phyloP scores from a whole-genome alignment of 1,284 basidiomycete genomes.

The Cronartium quercuum region DNA sequence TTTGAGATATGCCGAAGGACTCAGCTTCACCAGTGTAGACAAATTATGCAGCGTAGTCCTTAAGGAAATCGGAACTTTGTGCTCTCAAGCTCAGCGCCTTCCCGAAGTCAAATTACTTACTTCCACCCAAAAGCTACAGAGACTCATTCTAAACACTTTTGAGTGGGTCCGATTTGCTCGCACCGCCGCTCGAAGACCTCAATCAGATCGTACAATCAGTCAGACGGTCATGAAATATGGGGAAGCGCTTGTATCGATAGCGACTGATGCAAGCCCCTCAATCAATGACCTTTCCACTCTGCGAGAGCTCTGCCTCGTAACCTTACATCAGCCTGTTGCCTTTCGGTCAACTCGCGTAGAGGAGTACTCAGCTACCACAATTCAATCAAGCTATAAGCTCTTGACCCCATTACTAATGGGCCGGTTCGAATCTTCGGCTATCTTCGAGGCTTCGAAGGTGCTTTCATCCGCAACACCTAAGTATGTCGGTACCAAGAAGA shows the following conservation, averaged over 20 bases:
- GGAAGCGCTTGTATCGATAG: neutral
- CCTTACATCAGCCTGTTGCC: neutral
- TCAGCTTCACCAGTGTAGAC: conserved; percentile 19
- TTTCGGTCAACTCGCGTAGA: neutral
- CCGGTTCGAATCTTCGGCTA: conserved; percentile 12
- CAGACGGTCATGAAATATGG: conserved; percentile 14
- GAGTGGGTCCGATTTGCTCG: neutral
- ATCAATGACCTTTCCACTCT: neutral
- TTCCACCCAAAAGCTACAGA: neutral
- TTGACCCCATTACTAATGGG: conserved; percentile 12
- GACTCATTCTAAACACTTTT: neutral
- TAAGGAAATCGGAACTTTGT: conserved; percentile 2
- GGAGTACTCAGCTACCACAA: neutral
- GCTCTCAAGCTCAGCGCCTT: neutral
- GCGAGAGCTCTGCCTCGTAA: neutral
- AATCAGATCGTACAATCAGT: conserved; percentile 8
- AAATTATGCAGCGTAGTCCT: conserved; percentile 31
- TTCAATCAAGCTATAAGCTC: conserved; percentile 14
- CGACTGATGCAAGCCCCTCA: neutral
- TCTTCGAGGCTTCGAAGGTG: neutral
- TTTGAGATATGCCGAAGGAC: conserved; percentile 5
- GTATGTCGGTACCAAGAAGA: neutral
- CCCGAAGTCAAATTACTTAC: neutral
- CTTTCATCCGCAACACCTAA: neutral
- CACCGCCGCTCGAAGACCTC: neutral